phyloP scores from a whole-genome alignment of 1,284 basidiomycete species.

The Tylopilus sp. region DNA sequence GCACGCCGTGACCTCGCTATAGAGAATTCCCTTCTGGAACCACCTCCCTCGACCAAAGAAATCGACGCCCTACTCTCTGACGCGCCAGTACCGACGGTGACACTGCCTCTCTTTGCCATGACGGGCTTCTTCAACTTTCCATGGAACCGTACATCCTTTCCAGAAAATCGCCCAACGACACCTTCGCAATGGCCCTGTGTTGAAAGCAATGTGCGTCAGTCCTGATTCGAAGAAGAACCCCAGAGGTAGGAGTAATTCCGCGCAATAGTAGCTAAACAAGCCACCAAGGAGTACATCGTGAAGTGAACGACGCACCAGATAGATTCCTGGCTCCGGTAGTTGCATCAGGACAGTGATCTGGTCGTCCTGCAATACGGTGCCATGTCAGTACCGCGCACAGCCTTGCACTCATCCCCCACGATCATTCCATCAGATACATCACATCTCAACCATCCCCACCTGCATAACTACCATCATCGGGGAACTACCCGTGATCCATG shows the following conservation, averaged over 20 bases:
- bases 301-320: constrained; percentile 48
- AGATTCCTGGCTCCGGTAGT: constrained; percentile 53
- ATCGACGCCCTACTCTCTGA: constrained; percentile 18
- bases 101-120: constrained; percentile 58
- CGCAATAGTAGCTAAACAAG: too few species aligned
- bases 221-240: not conserved
- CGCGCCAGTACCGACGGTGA: not conserved
- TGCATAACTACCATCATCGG: not conserved
- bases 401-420: not conserved
- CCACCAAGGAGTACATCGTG: not conserved
- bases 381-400: constrained; percentile 12
- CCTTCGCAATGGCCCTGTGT: constrained; percentile 82
- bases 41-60: constrained; percentile 13
- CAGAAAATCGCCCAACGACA: constrained; percentile 80
- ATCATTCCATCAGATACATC: not conserved
- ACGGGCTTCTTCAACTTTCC: constrained; percentile 78
- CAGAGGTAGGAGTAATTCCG: not conserved
- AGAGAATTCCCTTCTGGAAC: not conserved
- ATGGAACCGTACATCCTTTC: constrained; percentile 66
- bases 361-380: constrained; percentile 54
- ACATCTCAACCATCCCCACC: not conserved
- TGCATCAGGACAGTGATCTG: constrained; percentile 80
- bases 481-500: not conserved
- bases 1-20: constrained; percentile 1
- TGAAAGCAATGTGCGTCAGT: constrained; percentile 3